Conservation (phyloP, 257 asterid genomes). For the Nicotiana paniculata region DNA sequence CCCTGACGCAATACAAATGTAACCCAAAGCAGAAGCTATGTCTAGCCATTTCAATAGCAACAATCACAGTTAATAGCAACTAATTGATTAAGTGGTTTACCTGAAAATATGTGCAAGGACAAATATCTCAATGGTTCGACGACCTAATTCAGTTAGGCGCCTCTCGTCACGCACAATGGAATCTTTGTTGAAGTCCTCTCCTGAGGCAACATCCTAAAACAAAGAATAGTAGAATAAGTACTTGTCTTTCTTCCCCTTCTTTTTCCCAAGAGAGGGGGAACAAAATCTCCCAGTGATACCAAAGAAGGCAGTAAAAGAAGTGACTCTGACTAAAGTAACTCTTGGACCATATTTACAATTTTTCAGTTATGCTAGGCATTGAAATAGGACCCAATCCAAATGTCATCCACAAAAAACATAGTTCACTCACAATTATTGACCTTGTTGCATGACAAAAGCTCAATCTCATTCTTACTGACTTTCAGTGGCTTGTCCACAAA, state of each 20-base stretch:
- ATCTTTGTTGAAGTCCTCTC: constrained; percentile 75
- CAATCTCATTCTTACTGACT: background rate
- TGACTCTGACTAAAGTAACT: background rate
- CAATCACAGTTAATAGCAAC: background rate
- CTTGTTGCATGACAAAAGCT: background rate
- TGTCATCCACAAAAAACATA: background rate
- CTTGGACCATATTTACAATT: background rate
- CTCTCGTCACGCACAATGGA: constrained; percentile 80
- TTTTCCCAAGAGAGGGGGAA: background rate
- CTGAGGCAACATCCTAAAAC: constrained; percentile 70
- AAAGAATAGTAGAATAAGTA: constrained; percentile 16
- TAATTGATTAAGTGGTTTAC: constrained; percentile 22
- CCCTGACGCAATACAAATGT: background rate
- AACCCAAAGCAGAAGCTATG: background rate
- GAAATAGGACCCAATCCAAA: background rate
- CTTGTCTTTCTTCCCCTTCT: background rate
- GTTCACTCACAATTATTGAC: background rate
- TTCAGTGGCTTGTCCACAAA: background rate
- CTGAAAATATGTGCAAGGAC: constrained; percentile 82
- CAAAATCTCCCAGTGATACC: background rate
- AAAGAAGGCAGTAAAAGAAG: background rate
- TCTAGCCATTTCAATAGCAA: background rate
- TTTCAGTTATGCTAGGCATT: background rate
- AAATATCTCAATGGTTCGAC: constrained; percentile 88
- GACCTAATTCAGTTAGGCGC: constrained; percentile 90